Evolutionary conservation across 2,329 filamentous ascomycete species (phyloP).

Genomic region (Septoria linicola): DNA sequence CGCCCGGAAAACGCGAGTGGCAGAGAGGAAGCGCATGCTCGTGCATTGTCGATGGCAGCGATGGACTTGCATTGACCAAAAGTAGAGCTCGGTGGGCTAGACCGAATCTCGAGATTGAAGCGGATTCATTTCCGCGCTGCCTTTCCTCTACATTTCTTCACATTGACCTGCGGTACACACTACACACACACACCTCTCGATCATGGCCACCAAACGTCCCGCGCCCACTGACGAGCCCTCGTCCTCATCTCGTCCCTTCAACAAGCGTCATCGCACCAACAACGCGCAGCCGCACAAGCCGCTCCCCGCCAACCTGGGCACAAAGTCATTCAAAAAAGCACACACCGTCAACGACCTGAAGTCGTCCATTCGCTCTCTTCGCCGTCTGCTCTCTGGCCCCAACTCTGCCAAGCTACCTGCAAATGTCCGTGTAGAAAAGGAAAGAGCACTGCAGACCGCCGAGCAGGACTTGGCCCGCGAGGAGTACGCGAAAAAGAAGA

Average conservation of each 20-base stretch:
- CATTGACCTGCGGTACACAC: background rate
- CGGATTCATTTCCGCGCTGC: background rate
- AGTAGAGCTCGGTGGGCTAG: too few species aligned
- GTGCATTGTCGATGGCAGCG: background rate
- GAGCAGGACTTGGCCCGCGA: conserved; percentile 62
- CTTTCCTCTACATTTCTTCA: background rate
- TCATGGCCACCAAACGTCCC: conserved; percentile 28
- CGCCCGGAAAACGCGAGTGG: conserved; percentile 17
- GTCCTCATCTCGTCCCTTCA: background rate
- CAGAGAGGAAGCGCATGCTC: conserved; percentile 17
- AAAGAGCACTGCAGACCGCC: conserved; percentile 68
- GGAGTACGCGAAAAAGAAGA: conserved; percentile 60
- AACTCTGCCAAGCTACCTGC: conserved; percentile 58
- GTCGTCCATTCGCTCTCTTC: conserved; percentile 68
- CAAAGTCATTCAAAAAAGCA: conserved; percentile 36
- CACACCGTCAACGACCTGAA: conserved; percentile 61
- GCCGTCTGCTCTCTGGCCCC: conserved; percentile 62
- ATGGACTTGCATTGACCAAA: too few species aligned
- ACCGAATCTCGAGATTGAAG: background rate
- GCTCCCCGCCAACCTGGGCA: conserved; percentile 23
- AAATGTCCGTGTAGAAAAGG: conserved; percentile 65
- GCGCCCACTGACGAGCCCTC: conserved; percentile 17
- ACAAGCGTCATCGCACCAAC: conserved; percentile 12
- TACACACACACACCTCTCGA: background rate
- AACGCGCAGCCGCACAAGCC: conserved; percentile 20